These are phyloP conservation scores for Persicaria tinctoria DNA, from an alignment of 148 eudicot genomes.

Conservation along the genomic window DNA sequence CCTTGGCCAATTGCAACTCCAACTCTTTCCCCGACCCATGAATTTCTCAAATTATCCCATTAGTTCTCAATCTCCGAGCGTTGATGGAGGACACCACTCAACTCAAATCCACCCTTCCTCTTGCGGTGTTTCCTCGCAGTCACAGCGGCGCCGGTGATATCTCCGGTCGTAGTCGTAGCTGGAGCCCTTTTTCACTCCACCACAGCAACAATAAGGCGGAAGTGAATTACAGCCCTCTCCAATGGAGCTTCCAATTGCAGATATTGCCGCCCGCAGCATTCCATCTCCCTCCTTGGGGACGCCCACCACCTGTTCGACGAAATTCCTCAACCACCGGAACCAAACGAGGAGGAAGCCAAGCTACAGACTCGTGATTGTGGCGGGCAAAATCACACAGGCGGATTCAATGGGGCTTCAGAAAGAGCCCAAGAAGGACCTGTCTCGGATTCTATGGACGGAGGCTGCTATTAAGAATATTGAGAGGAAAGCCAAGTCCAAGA, in stretches of 20 bases:
- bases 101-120: no score
- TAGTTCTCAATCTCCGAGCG: no score
- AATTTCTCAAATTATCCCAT: no score
- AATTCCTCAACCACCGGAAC: conserved; percentile 33
- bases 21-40: no score
- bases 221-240: no score
- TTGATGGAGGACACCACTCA: no score
- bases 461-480: conserved; percentile 60
- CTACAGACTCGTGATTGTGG: conserved; percentile 19
- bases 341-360: not conserved
- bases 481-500: conserved; percentile 50
- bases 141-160: no score
- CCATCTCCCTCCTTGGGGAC: conserved; percentile 17
- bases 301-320: conserved; percentile 38
- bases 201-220: no score
- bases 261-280: not conserved
- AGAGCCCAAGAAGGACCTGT: conserved; percentile 44
- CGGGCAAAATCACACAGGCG: conserved; percentile 23
- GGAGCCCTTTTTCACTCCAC: no score
- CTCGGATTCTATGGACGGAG: conserved; percentile 64
- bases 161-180: no score
- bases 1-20: no score
- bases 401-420: conserved; percentile 28
- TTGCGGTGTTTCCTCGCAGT: no score
- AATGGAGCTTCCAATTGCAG: not conserved